Evolutionary conservation across 257 asterid species (phyloP).

Genomic region (Plantago ovata): DNA sequence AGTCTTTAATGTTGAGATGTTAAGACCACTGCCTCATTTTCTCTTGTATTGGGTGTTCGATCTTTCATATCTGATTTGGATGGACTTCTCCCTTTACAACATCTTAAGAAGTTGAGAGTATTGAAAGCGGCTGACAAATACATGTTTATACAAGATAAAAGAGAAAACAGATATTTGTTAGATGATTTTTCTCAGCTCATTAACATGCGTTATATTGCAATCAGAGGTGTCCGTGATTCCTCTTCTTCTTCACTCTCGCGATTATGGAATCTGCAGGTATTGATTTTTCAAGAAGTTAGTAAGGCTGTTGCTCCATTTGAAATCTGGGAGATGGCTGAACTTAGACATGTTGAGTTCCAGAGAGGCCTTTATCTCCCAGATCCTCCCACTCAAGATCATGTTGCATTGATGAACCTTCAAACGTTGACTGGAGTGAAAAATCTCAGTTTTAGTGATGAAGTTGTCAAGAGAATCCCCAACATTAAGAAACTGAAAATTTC

Average conservation of each 20-base stretch:
- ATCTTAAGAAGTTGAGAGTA: neutral
- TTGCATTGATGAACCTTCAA: conserved; percentile 6
- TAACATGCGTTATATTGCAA: neutral
- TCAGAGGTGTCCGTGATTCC: neutral
- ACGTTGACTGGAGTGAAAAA: neutral
- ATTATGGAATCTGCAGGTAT: conserved; percentile 13
- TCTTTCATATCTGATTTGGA: neutral
- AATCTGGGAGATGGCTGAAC: conserved; percentile 10
- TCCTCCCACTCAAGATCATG: neutral
- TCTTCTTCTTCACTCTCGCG: neutral
- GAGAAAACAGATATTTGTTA: neutral
- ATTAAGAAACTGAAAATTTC: neutral
- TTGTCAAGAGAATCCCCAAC: conserved; percentile 3
- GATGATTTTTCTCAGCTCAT: neutral
- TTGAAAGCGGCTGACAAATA: neutral
- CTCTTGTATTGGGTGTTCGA: neutral
- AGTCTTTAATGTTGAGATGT: too few species aligned
- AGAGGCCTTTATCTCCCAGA: neutral
- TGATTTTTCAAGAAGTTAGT: neutral
- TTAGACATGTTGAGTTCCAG: neutral
- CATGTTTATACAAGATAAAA: too few species aligned
- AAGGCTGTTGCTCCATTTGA: neutral
- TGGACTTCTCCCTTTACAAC: neutral
- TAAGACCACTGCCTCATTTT: too few species aligned
- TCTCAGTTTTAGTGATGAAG: neutral